Evolutionary conservation across 345 rosid species (phyloP), one percentile per base, ranked within the genome.

Genomic region (Balakata baccata): DNA sequence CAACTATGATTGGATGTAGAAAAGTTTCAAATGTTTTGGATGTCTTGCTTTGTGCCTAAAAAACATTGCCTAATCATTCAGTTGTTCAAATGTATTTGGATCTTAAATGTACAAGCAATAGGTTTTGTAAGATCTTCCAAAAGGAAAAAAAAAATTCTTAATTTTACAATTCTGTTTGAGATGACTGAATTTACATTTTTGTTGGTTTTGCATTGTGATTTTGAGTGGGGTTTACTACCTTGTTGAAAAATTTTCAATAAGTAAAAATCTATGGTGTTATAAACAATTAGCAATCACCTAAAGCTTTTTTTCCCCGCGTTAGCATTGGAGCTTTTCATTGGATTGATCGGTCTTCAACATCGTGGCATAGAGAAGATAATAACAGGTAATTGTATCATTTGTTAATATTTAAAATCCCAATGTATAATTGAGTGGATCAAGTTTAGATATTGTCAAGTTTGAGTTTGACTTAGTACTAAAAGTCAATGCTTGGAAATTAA

Each of bases 271-370:
- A 43, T 43, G 7, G n/a, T 57, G 6, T 34, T 60, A 14, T 51
- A 6, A 9, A 18, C 63, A 53, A 39, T 22, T 10, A 11, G 10
- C 0, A 20, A 38, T 38, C 12, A 25, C 11, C 4, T 47, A 13
- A 38, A 12, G 17, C 39, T 17, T 52, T 1, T 2, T 46, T 61
- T 37, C 3, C n/a, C n/a, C n/a, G n/a, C n/a, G 11, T 20, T 86
- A 92, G 93, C 70, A 87, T 91, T 74, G 98, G 98, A 29, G 95
- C 95, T 66, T 91, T 91, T 82, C 91, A 93, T 73, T 93, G 98
- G 98, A 73, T 87, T 38, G 97, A 93, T 84, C 88, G 97, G 29
- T 83, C 87, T 25, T 85, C 87, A 13, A 81, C 86, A n/a, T 76
- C 89, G n/a, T 73, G 83, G 68, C 79, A 86, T 10, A 17, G 69